Percentiles rank a stretch among this genome's conserved stretches.
Conservation (phyloP, 164 flowering plant species). For the Vitis labrusca region DNA sequence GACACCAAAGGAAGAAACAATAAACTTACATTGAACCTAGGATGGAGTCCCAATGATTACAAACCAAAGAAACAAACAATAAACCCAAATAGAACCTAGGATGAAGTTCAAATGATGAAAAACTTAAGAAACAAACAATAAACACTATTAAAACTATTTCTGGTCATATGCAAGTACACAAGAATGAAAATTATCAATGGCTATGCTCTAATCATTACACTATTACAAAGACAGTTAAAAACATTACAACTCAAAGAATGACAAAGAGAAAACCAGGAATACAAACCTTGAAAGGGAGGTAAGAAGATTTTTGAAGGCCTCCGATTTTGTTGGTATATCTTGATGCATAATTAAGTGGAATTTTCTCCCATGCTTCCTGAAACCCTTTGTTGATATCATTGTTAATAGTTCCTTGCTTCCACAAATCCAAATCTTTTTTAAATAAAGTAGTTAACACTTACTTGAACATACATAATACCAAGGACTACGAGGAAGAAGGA, state of each 20-base stretch:
- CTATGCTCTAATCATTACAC: neutral
- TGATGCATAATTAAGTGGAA: conserved; percentile 96
- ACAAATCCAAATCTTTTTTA: neutral
- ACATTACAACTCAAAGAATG: neutral
- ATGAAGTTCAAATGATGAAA: no score
- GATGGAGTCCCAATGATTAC: no score
- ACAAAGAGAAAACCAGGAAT: neutral
- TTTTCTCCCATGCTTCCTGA: conserved; percentile 99
- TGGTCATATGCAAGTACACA: neutral
- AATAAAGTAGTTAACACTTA: conserved; percentile 23
- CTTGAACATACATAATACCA: conserved; percentile 98
- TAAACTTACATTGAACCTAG: no score
- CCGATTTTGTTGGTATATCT: conserved; percentile 73
- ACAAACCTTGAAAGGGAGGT: conserved; percentile 92
- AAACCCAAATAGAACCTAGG: no score
- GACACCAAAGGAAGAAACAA: no score
- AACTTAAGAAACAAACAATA: no score
- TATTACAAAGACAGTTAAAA: neutral
- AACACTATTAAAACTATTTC: neutral
- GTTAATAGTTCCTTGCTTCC: conserved; percentile 15
- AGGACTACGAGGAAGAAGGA: conserved; percentile 85
- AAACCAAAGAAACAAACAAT: no score
- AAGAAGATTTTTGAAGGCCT: conserved; percentile 91
- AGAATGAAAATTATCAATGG: neutral
- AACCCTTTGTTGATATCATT: conserved; percentile 28